These are phyloP conservation scores for Auriscalpium orientale DNA, from an alignment of 768 basidiomycete species.

Conservation along the genomic window DNA sequence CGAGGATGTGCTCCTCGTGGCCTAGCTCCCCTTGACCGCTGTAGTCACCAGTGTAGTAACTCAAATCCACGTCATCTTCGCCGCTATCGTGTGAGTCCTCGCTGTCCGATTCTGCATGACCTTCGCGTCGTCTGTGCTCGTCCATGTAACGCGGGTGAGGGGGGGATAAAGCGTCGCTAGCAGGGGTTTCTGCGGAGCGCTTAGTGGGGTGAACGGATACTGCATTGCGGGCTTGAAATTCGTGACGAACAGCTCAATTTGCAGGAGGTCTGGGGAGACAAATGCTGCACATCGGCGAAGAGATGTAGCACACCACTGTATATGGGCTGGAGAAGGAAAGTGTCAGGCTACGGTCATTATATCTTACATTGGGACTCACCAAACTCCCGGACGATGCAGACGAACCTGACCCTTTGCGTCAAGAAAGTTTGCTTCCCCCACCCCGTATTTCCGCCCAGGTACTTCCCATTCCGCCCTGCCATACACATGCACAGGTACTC, in stretches of 20 bases:
- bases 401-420: constrained; percentile 55
- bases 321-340: constrained; percentile 41
- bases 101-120: constrained; percentile 21
- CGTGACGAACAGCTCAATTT: constrained; percentile 72
- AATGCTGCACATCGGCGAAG: constrained; percentile 56
- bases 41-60: constrained; percentile 33
- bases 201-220: not conserved
- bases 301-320: constrained; percentile 68
- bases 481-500: constrained; percentile 56
- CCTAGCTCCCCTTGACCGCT: constrained; percentile 29
- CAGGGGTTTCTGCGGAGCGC: not conserved
- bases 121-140: not conserved
- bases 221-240: constrained; percentile 32
- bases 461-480: constrained; percentile 43
- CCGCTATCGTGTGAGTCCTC: constrained; percentile 16
- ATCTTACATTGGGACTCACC: constrained; percentile 35
- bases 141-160: not conserved
- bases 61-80: constrained; percentile 33
- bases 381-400: constrained; percentile 74
- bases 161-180: not conserved
- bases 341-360: not conserved
- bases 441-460: constrained; percentile 40
- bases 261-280: constrained; percentile 39
- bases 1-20: constrained; percentile 46
- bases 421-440: constrained; percentile 33